phyloP scores from a whole-genome alignment of 192 early-diverging fungal genomes.

The Diversispora eburnea region DNA sequence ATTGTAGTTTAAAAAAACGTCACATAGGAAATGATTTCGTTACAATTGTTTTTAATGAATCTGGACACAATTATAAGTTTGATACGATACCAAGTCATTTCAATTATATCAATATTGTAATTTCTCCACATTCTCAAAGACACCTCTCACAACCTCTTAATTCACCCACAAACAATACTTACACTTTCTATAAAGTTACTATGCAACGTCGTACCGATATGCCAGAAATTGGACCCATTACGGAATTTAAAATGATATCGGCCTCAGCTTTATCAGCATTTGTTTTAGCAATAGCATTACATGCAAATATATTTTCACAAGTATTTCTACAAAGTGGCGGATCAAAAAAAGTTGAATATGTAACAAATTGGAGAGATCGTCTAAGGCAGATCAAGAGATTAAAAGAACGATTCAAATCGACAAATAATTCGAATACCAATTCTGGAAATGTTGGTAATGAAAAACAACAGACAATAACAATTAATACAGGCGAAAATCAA shows the following conservation, averaged over 20 bases:
- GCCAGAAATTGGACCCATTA: conserved; percentile 78
- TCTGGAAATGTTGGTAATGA: neutral
- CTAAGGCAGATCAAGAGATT: conserved; percentile 88
- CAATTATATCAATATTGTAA: conserved; percentile 93
- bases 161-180: conserved; percentile 36
- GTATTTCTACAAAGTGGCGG: conserved; percentile 71
- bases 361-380: conserved; percentile 88
- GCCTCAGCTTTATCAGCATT: conserved; percentile 72
- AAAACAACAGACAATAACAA: too few species aligned
- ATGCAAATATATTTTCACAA: conserved; percentile 88
- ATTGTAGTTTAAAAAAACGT: conserved; percentile 82
- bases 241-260: conserved; percentile 80
- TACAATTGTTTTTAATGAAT: conserved; percentile 91
- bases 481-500: conserved; percentile 10
- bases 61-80: conserved; percentile 74
- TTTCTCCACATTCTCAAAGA: conserved; percentile 60
- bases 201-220: conserved; percentile 73
- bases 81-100: conserved; percentile 92
- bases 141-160: neutral
- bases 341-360: conserved; percentile 62
- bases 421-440: neutral
- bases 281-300: conserved; percentile 79
- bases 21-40: conserved; percentile 99
- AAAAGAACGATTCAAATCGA: conserved; percentile 43
- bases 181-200: conserved; percentile 53